Base-by-base conservation (phyloP, 108 stramenopile genomes). In the Pseudonitzschia delicatissima region DNA sequence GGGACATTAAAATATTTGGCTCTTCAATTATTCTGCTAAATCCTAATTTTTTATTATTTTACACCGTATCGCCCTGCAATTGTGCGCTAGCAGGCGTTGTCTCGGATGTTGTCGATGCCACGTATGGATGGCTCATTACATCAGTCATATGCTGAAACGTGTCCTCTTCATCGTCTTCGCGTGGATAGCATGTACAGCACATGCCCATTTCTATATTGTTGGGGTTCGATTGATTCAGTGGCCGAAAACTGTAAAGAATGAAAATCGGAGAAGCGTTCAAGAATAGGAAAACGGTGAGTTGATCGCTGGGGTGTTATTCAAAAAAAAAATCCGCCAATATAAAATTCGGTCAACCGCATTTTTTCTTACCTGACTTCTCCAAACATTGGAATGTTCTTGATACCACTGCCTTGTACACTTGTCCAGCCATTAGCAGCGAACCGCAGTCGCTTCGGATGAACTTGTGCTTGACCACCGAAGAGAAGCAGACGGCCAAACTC, bases 311-410 rank as follows among this genome's bases (percentile, higher is more conserved):
- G 8, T 33, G 11, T n/a, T n/a, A n/a, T 2, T 34, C 55, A 57
- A 33, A 3, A 57, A 4, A 32, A 57, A 17, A 57, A n/a, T 6
- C 27, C 33, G 25, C 21, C n/a, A 17, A 4, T 4, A 34, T 12
- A 27, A 50, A 50, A 50, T n/a, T 1, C 29, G 17, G 33, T 17
- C 27, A n/a, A 33, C 12, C 23, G 2, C 25, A n/a, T 23, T 4
- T 32, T 21, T 37, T 37, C 85, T 21, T 60, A 90, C 82, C 71
- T 80, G 11, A 91, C 87, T 80, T 93, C 92, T 34, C 92, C 92
- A 84, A 93, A 90, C 92, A 93, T 93, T 20, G 92, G 92, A 58
- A 93, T 87, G 18, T 47, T 66, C 6, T 77, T 76, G 4, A 87
- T 80, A n/a, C 92, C 92, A 29, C 72, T 83, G 63, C 84, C 85